phyloP scores from a whole-genome alignment of 2,329 filamentous ascomycete species.

The Zasmidium angulare region DNA sequence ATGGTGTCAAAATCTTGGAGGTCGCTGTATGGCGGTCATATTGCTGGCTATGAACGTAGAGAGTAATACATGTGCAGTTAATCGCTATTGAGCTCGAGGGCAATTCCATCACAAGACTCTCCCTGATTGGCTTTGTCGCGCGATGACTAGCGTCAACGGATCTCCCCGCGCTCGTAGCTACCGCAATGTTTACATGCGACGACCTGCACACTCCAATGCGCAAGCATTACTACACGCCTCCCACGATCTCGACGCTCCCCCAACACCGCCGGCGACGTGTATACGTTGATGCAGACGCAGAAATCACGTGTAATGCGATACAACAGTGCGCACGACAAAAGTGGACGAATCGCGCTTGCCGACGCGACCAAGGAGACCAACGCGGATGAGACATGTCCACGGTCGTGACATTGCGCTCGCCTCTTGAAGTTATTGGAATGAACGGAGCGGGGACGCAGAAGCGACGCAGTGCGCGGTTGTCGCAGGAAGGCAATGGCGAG shows the following conservation, averaged over 20 bases:
- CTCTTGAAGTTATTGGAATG: slow-evolving; percentile 50
- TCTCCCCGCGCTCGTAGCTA: no score
- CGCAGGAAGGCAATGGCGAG: slow-evolving; percentile 43
- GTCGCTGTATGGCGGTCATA: neutral
- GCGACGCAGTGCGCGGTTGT: slow-evolving; percentile 47
- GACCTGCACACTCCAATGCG: neutral
- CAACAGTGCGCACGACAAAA: neutral
- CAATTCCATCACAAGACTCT: neutral
- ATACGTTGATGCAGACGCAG: neutral
- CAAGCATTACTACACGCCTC: neutral
- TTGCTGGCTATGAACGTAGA: no score
- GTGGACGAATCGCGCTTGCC: neutral
- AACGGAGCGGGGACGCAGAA: slow-evolving; percentile 47
- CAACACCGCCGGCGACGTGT: neutral
- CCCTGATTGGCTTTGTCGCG: neutral
- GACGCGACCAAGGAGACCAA: slow-evolving; percentile 1
- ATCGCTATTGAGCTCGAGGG: neutral
- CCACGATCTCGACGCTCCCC: neutral
- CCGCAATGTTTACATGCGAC: neutral
- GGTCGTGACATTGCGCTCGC: slow-evolving; percentile 39
- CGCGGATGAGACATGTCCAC: slow-evolving; percentile 35
- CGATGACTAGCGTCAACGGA: no score
- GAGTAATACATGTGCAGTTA: no score
- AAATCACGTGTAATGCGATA: neutral
- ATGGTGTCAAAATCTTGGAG: neutral